phyloP scores from a whole-genome alignment of 78 protist species.

The Protostelium mycophagum region DNA sequence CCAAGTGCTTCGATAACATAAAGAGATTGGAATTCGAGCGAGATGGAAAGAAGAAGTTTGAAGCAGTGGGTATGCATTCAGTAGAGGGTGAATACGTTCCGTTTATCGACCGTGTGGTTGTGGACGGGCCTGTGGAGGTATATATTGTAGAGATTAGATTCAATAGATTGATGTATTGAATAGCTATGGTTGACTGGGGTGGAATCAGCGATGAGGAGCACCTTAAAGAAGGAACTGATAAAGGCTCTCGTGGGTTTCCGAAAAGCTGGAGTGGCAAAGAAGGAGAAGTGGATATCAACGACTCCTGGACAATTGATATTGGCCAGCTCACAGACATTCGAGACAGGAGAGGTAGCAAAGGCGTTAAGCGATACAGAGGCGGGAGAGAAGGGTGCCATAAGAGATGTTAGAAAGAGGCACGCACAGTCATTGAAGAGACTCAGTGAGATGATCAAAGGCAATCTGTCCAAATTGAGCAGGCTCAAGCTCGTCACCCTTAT shows the following conservation, averaged over 20 bases:
- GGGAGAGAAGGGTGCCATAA: constrained; percentile 30
- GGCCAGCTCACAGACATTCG: constrained; percentile 61
- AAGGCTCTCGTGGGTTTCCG: not conserved
- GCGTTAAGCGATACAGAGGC: constrained; percentile 17
- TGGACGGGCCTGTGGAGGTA: constrained; percentile 41
- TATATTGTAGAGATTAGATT: constrained; percentile 59
- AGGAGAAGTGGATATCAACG: constrained; percentile 60
- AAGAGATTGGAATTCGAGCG: constrained; percentile 44
- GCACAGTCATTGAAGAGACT: constrained; percentile 35
- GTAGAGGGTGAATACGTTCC: constrained; percentile 85
- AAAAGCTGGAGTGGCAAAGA: not conserved
- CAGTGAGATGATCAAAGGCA: constrained; percentile 69
- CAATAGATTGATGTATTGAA: constrained; percentile 28
- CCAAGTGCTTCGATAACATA: constrained; percentile 95
- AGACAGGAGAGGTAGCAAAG: constrained; percentile 68
- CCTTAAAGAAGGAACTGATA: constrained; percentile 10
- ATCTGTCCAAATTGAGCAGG: constrained; percentile 52
- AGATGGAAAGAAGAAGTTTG: constrained; percentile 39
- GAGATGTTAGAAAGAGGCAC: constrained; percentile 36
- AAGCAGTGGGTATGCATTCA: constrained; percentile 70
- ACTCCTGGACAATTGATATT: constrained; percentile 73
- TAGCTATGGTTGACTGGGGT: constrained; percentile 72
- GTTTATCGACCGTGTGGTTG: constrained; percentile 65
- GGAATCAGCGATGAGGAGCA: constrained; percentile 50
- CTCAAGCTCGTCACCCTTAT: constrained; percentile 87